Evolutionary conservation across 176 grass and related monocot genomes (phyloP).

Genomic region (Elymus sibiricus): DNA sequence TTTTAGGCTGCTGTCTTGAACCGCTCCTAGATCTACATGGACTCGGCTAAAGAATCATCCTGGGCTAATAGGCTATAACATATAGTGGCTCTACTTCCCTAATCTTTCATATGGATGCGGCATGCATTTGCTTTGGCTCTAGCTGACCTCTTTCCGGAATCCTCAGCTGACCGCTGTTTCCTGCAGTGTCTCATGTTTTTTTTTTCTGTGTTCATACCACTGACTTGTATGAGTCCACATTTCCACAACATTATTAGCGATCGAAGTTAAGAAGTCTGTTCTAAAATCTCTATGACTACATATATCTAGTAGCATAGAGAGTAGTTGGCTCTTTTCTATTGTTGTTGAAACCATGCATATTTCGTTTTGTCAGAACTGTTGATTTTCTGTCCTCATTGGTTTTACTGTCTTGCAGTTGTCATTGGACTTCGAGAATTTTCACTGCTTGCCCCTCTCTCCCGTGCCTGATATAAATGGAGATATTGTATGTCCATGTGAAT

Average conservation of each 20-base stretch:
- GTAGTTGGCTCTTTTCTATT: background rate
- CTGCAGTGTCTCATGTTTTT: background rate
- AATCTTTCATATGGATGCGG: background rate
- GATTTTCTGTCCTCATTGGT: constrained; percentile 22
- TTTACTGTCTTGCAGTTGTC: constrained; percentile 57
- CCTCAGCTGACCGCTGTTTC: background rate
- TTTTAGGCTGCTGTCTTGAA: background rate
- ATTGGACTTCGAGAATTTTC: constrained; percentile 82
- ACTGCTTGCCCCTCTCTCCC: constrained; percentile 72
- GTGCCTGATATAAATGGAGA: constrained; percentile 60
- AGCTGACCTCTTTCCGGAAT: background rate
- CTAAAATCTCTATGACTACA: background rate
- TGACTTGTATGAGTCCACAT: background rate
- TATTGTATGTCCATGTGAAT: constrained; percentile 69
- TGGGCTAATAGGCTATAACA: background rate
- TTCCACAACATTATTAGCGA: background rate
- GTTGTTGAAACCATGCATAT: constrained; percentile 11
- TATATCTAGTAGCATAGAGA: background rate
- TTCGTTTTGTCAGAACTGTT: background rate
- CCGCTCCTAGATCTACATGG: background rate
- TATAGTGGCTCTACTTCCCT: background rate
- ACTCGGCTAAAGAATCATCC: background rate
- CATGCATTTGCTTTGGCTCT: background rate
- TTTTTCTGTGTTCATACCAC: background rate
- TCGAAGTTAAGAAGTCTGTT: background rate